Conservation (phyloP, 2,329 filamentous ascomycete genomes). For the Pseudocercospora ulei region DNA sequence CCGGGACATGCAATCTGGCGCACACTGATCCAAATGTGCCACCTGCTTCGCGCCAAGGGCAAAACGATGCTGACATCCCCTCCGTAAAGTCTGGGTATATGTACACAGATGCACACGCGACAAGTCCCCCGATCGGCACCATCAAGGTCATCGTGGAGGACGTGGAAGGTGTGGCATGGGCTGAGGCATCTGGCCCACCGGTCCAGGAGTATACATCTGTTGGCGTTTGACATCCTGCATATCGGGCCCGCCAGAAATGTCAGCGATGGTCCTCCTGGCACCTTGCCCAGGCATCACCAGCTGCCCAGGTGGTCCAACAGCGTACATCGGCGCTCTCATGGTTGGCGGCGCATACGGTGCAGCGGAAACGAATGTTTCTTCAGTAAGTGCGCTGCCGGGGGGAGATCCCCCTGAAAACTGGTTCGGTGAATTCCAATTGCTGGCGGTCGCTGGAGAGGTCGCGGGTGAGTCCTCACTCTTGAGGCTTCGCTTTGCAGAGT, state of each 20-base stretch:
- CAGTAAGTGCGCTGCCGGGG: conserved; percentile 40
- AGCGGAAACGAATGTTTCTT: conserved; percentile 42
- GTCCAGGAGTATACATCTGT: conserved; percentile 45
- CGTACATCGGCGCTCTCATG: conserved; percentile 31
- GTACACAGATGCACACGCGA: conserved; percentile 21
- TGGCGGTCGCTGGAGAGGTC: conserved; percentile 51
- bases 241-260: conserved; percentile 48
- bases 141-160: conserved; percentile 16
- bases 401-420: conserved; percentile 51
- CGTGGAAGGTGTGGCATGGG: conserved; percentile 19
- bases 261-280: conserved; percentile 52
- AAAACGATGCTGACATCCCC: conserved; percentile 1
- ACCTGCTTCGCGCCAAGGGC: neutral
- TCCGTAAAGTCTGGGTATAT: conserved; percentile 14
- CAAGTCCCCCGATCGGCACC: conserved; percentile 3
- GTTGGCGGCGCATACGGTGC: conserved; percentile 35
- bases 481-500: conserved; percentile 47
- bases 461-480: conserved; percentile 56
- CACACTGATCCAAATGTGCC: conserved; percentile 3
- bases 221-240: conserved; percentile 49
- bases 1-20: conserved; percentile 1
- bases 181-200: conserved; percentile 39
- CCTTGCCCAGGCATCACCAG: conserved; percentile 33
- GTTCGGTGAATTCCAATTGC: conserved; percentile 55
- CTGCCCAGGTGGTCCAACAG: conserved; percentile 35